Conservation (phyloP, 257 asterid genomes). For the Gentiana macrophylla region DNA sequence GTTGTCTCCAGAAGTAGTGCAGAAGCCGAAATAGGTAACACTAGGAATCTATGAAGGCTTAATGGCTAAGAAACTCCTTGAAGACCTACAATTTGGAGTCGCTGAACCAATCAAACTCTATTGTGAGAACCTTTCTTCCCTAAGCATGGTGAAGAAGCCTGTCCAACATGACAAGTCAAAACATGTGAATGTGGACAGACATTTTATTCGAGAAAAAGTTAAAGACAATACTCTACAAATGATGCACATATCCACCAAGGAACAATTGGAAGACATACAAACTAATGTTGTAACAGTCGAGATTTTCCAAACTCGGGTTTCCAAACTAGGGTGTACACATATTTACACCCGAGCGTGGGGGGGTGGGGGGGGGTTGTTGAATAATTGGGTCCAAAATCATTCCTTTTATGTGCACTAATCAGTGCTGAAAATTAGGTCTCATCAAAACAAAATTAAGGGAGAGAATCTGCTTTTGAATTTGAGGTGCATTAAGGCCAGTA, state of each 20-base stretch:
- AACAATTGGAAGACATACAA: background rate
- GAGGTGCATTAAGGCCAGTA: too few relatives aligned
- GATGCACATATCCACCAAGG: background rate
- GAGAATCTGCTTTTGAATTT: too few relatives aligned
- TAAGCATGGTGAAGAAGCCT: background rate
- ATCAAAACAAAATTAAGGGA: too few relatives aligned
- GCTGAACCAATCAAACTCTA: background rate
- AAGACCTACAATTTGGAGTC: background rate
- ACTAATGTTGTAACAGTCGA: background rate
- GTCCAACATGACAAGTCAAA: too few relatives aligned
- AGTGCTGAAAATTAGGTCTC: too few relatives aligned
- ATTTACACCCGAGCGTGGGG: conserved; percentile 3
- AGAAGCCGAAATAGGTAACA: conserved; percentile 1
- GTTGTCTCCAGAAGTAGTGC: conserved; percentile 3
- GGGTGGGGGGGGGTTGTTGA: background rate
- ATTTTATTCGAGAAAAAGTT: conserved; percentile 2
- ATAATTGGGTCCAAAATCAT: too few relatives aligned
- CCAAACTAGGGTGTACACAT: conserved; percentile 4
- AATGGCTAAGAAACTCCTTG: background rate
- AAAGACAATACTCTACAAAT: background rate
- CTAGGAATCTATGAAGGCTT: background rate
- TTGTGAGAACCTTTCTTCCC: background rate
- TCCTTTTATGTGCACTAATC: too few relatives aligned
- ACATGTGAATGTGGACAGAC: background rate
- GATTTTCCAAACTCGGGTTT: background rate